Percentiles rank a stretch among this genome's conserved stretches.
These are phyloP conservation scores for Globisporangium orthogonon DNA, from an alignment of 352 stramenopile species.

Conservation along the genomic window DNA sequence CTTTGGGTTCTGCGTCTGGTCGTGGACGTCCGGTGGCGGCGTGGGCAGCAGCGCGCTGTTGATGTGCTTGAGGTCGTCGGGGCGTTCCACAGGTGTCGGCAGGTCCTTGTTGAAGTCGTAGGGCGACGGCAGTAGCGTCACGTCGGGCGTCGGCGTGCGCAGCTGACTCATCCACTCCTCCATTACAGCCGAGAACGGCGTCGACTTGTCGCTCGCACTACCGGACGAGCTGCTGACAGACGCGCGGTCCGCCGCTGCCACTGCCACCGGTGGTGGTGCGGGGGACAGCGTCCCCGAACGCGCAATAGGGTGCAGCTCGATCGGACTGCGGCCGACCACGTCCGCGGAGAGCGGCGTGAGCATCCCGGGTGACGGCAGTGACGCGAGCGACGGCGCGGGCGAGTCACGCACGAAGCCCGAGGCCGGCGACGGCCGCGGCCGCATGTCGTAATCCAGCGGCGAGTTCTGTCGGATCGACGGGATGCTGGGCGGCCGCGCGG, in stretches of 20 bases:
- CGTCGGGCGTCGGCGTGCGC: conserved; percentile 68
- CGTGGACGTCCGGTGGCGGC: conserved; percentile 48
- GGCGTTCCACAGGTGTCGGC: conserved; percentile 64
- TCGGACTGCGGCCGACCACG: conserved; percentile 23
- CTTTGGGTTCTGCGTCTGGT: conserved; percentile 57
- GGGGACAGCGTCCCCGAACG: conserved; percentile 2
- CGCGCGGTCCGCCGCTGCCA: not conserved
- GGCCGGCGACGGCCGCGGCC: conserved; percentile 15
- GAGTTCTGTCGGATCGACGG: conserved; percentile 20
- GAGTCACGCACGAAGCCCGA: conserved; percentile 13
- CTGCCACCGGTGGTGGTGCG: not conserved
- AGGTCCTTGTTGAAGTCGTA: conserved; percentile 76
- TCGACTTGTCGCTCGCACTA: conserved; percentile 19
- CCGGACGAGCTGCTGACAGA: not conserved
- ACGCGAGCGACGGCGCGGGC: conserved; percentile 30
- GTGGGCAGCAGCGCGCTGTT: conserved; percentile 72
- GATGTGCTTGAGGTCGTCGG: conserved; percentile 64
- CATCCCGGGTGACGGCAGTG: conserved; percentile 44
- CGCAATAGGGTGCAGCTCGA: conserved; percentile 20
- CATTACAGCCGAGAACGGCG: conserved; percentile 65
- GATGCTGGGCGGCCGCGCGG: conserved; percentile 13
- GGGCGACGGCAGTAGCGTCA: conserved; percentile 71
- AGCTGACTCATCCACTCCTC: conserved; percentile 79
- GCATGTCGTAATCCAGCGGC: conserved; percentile 41
- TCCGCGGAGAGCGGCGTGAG: conserved; percentile 33